Conservation (phyloP, 495 filamentous ascomycete species). For the Tuber indicum region DNA sequence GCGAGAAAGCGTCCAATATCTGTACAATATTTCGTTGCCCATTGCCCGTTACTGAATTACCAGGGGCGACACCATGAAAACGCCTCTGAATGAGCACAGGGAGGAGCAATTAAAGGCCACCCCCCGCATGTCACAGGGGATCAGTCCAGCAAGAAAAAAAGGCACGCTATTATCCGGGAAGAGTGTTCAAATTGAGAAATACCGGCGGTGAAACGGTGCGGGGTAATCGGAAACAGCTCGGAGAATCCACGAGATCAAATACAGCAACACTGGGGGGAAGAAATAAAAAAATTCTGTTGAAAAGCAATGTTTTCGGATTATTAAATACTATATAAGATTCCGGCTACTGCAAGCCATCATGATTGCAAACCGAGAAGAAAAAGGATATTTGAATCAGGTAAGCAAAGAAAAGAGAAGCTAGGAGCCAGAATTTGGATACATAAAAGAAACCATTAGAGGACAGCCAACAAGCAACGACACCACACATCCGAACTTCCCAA, state of each 20-base stretch:
- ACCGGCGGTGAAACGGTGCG: neutral
- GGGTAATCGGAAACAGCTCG: neutral
- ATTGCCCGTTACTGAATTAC: neutral
- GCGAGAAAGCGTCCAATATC: neutral
- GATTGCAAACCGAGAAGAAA: constrained; percentile 5
- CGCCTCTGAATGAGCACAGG: neutral
- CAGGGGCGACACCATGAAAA: neutral
- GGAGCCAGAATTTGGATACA: neutral
- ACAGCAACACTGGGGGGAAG: neutral
- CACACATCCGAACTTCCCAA: constrained; percentile 5
- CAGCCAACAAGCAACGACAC: constrained; percentile 4
- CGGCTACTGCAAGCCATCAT: constrained; percentile 2
- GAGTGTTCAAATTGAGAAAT: neutral
- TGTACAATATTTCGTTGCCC: neutral
- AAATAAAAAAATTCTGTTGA: neutral
- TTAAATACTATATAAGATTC: constrained; percentile 34
- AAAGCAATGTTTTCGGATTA: constrained; percentile 22
- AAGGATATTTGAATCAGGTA: constrained; percentile 9
- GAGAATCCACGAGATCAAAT: neutral
- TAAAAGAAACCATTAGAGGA: constrained; percentile 21
- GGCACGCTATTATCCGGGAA: neutral
- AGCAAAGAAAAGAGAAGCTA: neutral
- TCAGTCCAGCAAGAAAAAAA: neutral
- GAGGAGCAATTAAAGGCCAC: neutral
- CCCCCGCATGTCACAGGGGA: neutral